Base-by-base conservation (phyloP, 2,329 filamentous ascomycete genomes). In the Fusarium virguliforme region DNA sequence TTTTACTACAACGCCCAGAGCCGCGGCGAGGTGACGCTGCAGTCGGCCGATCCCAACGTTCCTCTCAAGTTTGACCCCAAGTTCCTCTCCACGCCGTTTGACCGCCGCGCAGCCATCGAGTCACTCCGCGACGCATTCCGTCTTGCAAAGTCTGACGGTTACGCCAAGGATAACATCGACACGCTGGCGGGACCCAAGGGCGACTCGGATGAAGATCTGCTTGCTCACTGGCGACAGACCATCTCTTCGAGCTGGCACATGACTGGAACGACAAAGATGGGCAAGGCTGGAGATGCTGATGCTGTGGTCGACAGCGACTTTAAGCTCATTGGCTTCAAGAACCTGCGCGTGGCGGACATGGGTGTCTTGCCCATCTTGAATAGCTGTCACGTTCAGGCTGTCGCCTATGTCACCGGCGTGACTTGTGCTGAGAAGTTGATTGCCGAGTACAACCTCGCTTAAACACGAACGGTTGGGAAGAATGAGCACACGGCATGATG, bases 201-300 rank as follows among this genome's bases (percentile, higher is more conserved):
- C 12, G 82, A 84, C 0, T 83, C 82, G 0, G 88, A 90, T 30
- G 87, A 88, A 56, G 87, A 90, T 63, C 79, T 91, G 12, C 75
- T 83, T 8, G 77, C 70, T 3, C 80, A 83, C 70, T 88, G 83
- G 83, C 79, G 77, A 58, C 76, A 83, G 30, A 84, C 77, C 26
- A 78, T 82, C 18, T 80, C 76, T 32, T 86, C 83, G 3, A 86
- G 80, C 62, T 89, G 83, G 85, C 88, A 87, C 75, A 89, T 85
- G 84, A 86, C 82, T 1, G 85, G 87, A 0, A 91, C 88, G 0
- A 83, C 82, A 7, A 85, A 85, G 75, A 91, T 91, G 88, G 88
- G 88, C 0, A 83, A 79, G 66, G 40, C 62, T 0, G 81, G 75
- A 2, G 83, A 85, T 8, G 60, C 64, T 0, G 80, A 83, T 35